Percentiles rank a stretch among this genome's conserved stretches.
Evolutionary conservation across 2,329 filamentous ascomycete genomes (phyloP).

Genomic region (Fusarium buharicum): DNA sequence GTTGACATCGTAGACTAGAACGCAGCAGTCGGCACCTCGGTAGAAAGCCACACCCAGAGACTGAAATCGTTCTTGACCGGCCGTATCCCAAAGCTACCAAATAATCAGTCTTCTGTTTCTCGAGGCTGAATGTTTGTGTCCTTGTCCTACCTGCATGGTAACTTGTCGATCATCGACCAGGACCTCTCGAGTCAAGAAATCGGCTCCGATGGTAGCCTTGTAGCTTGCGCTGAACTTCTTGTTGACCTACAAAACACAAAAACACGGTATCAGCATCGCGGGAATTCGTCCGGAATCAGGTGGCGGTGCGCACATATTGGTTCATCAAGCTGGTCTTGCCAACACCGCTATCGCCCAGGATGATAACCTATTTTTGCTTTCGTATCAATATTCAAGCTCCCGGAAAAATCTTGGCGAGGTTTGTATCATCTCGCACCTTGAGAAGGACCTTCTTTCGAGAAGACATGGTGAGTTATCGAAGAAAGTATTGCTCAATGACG

Average conservation of each 20-base stretch:
- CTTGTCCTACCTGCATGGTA: conserved; percentile 85
- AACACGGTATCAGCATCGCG: conserved; percentile 23
- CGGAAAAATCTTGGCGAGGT: not conserved
- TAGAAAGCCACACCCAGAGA: conserved; percentile 98
- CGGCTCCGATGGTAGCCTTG: conserved; percentile 98
- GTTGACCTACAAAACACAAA: conserved; percentile 78
- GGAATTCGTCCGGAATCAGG: not conserved
- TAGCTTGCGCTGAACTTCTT: conserved; percentile 99
- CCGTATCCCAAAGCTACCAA: conserved; percentile 93
- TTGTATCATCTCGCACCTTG: conserved; percentile 68
- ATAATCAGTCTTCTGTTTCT: conserved; percentile 10
- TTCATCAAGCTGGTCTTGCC: conserved; percentile 99
- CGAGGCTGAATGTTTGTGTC: conserved; percentile 17
- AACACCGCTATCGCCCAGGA: conserved; percentile 97
- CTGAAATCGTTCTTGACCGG: conserved; percentile 96
- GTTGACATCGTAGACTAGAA: conserved; percentile 98
- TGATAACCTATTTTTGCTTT: conserved; percentile 79
- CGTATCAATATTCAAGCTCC: conserved; percentile 26
- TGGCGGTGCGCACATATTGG: conserved; percentile 86
- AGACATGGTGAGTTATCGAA: conserved; percentile 66
- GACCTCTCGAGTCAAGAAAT: conserved; percentile 98
- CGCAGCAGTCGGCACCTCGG: conserved; percentile 95
- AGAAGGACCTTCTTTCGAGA: conserved; percentile 90
- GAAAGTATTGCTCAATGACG: conserved; percentile 45
- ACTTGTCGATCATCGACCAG: conserved; percentile 96